A percentile compares a stretch with the other conserved stretches of the same genome.
These are phyloP conservation scores for Citropsis articulata DNA, from an alignment of 345 rosid species.

Conservation along the genomic window DNA sequence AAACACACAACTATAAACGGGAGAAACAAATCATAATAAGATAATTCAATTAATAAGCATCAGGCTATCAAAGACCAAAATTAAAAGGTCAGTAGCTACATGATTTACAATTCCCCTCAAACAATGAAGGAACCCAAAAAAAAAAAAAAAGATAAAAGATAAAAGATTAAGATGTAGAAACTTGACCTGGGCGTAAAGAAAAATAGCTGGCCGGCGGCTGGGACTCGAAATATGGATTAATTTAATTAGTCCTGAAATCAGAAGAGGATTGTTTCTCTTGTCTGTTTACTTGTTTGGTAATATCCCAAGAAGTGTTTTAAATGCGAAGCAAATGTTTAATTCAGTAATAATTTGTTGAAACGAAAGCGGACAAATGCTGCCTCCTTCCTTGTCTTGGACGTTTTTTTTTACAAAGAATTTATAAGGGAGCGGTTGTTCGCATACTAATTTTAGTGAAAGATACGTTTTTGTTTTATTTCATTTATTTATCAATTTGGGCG, in stretches of 20 bases:
- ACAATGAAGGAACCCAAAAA: neutral
- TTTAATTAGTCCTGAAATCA: neutral
- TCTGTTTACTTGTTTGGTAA: too few species aligned
- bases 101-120: neutral
- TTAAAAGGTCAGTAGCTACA: too few species aligned
- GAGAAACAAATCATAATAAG: neutral
- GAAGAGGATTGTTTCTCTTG: neutral
- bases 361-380: neutral
- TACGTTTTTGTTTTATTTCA: too few species aligned
- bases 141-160: neutral
- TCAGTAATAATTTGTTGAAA: neutral
- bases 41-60: neutral
- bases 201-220: too few species aligned
- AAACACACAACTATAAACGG: neutral
- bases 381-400: too few species aligned
- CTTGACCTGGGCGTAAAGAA: neutral
- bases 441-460: neutral
- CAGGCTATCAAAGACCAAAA: neutral
- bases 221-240: neutral
- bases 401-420: neutral
- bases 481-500: neutral
- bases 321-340: constrained; percentile 20
- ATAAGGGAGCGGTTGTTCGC: neutral
- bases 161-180: neutral
- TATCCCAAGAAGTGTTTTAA: constrained; percentile 2